Evolutionary conservation across 2,329 filamentous ascomycete genomes (phyloP).

Genomic region (Xylaria sp.): DNA sequence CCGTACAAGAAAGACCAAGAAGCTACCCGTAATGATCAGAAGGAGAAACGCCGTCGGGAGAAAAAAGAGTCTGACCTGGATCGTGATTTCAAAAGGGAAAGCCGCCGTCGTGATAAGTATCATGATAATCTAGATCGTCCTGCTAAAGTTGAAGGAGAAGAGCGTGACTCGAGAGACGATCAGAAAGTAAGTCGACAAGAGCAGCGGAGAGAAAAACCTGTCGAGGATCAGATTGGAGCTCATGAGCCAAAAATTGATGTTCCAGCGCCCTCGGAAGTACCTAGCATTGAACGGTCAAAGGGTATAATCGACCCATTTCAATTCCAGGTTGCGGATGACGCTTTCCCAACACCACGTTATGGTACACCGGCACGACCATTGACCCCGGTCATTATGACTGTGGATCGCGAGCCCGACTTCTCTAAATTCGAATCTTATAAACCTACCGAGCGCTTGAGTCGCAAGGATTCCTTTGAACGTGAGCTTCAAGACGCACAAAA

Average conservation of each 20-base stretch:
- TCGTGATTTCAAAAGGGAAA: slow-evolving; percentile 39
- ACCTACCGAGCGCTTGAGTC: slow-evolving; percentile 56
- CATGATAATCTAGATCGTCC: slow-evolving; percentile 48
- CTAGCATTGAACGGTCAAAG: slow-evolving; percentile 42
- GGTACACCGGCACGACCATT: slow-evolving; percentile 55
- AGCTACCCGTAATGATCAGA: slow-evolving; percentile 37
- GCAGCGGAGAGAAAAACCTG: slow-evolving; percentile 40
- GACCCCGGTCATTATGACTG: slow-evolving; percentile 63
- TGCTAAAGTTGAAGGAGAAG: slow-evolving; percentile 40
- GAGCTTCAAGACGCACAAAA: slow-evolving; percentile 57
- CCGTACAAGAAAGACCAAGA: slow-evolving; percentile 41
- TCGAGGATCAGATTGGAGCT: slow-evolving; percentile 36
- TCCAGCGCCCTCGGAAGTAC: slow-evolving; percentile 46
- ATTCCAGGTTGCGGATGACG: slow-evolving; percentile 64
- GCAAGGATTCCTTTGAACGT: slow-evolving; percentile 62
- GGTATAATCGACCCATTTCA: slow-evolving; percentile 66
- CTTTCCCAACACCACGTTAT: slow-evolving; percentile 59
- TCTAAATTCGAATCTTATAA: slow-evolving; percentile 46
- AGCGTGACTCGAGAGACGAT: slow-evolving; percentile 35
- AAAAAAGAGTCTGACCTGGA: slow-evolving; percentile 35
- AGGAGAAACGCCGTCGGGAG: slow-evolving; percentile 39
- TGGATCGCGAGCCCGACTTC: slow-evolving; percentile 65
- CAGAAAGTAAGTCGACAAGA: slow-evolving; percentile 46
- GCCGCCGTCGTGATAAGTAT: slow-evolving; percentile 42
- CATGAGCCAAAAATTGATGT: slow-evolving; percentile 38